A percentile compares a stretch with the other conserved stretches of the same genome.
Evolutionary conservation across 352 stramenopile genomes (phyloP).

Genomic region (Phytophthora pistaciae): DNA sequence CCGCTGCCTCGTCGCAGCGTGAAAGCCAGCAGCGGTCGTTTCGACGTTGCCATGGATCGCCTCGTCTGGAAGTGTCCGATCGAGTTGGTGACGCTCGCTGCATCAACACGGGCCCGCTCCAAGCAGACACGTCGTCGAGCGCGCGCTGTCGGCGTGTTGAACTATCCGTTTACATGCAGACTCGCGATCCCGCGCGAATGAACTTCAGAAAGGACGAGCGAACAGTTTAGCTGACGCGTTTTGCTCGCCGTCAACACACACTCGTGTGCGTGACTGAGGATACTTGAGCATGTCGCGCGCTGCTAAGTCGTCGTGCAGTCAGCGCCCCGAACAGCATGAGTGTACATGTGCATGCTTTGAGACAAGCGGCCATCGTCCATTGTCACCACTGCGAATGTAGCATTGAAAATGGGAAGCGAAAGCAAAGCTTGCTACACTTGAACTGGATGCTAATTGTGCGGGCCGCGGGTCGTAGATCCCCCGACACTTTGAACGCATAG

Average conservation of each 20-base stretch:
- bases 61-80: constrained; percentile 28
- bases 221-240: neutral
- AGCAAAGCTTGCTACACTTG: constrained; percentile 6
- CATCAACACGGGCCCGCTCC: neutral
- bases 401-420: neutral
- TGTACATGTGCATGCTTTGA: neutral
- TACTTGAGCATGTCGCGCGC: constrained; percentile 8
- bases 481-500: constrained; percentile 44
- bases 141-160: constrained; percentile 10
- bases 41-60: constrained; percentile 10
- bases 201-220: constrained; percentile 6
- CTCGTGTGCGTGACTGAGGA: neutral
- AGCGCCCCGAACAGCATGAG: too few relatives aligned
- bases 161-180: constrained; percentile 24
- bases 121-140: constrained; percentile 16
- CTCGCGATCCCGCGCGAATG: constrained; percentile 2
- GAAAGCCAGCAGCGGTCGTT: constrained; percentile 19
- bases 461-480: neutral
- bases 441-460: neutral
- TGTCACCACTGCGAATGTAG: constrained; percentile 7
- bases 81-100: constrained; percentile 4
- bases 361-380: constrained; percentile 12
- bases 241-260: neutral
- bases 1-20: constrained; percentile 29
- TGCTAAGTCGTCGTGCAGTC: neutral